Percentiles rank a stretch among this genome's conserved stretches.
Evolutionary conservation across 73 alveolate species (phyloP).

Genomic region (Durusdinium trenchii): DNA sequence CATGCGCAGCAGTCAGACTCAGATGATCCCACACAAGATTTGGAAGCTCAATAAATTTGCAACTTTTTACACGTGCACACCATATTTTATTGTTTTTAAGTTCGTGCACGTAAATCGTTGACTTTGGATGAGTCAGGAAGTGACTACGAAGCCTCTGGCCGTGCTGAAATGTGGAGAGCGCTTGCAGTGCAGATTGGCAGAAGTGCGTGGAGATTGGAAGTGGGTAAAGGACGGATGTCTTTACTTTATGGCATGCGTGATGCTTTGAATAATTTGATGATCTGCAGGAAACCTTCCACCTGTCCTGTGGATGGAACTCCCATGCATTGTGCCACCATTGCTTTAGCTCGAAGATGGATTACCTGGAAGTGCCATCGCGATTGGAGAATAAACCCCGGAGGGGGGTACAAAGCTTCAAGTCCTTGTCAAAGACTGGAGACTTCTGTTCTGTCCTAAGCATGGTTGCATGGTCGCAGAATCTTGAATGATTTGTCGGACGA

Average conservation of each 20-base stretch:
- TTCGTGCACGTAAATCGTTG: not conserved
- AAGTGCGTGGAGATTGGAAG: not conserved
- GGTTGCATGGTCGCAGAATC: too few species aligned
- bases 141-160: not conserved
- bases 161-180: not conserved
- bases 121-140: too few species aligned
- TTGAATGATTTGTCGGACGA: too few species aligned
- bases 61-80: too few species aligned
- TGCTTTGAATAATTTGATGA: too few species aligned
- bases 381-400: not conserved
- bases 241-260: too few species aligned
- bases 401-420: not conserved
- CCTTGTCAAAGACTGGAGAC: too few species aligned
- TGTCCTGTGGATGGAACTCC: not conserved
- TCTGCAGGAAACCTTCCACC: not conserved
- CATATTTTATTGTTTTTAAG: too few species aligned
- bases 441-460: too few species aligned
- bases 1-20: not conserved
- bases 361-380: not conserved
- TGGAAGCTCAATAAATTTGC: too few species aligned
- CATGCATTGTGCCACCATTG: not conserved
- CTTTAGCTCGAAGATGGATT: not conserved
- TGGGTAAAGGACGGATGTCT: not conserved
- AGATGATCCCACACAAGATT: too few species aligned
- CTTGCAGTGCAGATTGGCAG: too few species aligned